These are phyloP conservation scores for Daldinia concentrica DNA, from an alignment of 495 filamentous ascomycete species.

Conservation along the genomic window DNA sequence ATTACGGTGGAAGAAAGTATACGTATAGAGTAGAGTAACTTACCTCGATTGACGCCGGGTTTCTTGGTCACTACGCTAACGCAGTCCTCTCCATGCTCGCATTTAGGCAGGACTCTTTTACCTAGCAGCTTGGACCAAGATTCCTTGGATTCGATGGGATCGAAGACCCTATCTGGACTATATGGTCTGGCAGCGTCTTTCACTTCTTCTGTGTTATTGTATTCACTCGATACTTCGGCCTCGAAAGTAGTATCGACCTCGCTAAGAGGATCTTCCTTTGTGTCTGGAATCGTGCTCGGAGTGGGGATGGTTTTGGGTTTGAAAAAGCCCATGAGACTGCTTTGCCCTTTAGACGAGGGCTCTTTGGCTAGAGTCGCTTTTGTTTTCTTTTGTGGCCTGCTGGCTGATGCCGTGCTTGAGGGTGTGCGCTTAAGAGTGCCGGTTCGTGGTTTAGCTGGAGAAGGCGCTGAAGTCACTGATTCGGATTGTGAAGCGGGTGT, in stretches of 20 bases:
- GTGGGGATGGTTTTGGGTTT: conserved; percentile 60
- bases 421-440: conserved; percentile 47
- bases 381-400: conserved; percentile 54
- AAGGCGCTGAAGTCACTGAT: conserved; percentile 23
- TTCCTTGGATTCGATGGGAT: conserved; percentile 78
- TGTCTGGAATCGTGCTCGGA: not conserved
- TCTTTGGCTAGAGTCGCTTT: conserved; percentile 49
- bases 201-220: not conserved
- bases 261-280: not conserved
- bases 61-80: conserved; percentile 85
- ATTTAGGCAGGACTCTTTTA: conserved; percentile 75
- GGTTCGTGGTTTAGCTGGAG: conserved; percentile 37
- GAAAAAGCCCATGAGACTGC: conserved; percentile 86
- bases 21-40: conserved; percentile 32
- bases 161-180: conserved; percentile 59
- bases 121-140: conserved; percentile 88
- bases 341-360: conserved; percentile 66
- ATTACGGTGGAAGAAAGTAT: not conserved
- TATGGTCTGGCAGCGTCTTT: not conserved
- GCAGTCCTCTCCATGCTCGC: conserved; percentile 90
- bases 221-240: conserved; percentile 10
- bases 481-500: conserved; percentile 24
- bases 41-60: conserved; percentile 77
- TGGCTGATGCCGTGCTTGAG: conserved; percentile 37
- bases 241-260: conserved; percentile 31